Conservation (phyloP, 2,329 filamentous ascomycete genomes). For the Ceratocystis variospora region DNA sequence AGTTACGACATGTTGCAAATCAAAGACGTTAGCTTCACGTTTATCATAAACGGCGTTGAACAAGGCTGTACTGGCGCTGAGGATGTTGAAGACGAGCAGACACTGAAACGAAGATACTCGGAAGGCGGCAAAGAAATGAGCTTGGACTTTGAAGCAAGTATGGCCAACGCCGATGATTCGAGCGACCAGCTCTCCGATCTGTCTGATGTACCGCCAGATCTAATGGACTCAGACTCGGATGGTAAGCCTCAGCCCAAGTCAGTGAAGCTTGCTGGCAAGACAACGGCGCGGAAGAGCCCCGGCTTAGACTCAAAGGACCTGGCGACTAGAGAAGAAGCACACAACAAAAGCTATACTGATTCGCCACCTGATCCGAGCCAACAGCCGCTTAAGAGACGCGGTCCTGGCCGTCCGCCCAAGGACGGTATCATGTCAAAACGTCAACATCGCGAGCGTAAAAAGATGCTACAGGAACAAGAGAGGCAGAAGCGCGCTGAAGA, state of each 20-base stretch:
- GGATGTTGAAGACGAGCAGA: conserved; percentile 37
- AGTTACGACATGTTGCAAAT: conserved; percentile 58
- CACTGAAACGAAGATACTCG: conserved; percentile 36
- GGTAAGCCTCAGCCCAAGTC: conserved; percentile 14
- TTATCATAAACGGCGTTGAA: conserved; percentile 53
- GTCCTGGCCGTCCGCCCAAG: conserved; percentile 68
- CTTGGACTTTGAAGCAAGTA: conserved; percentile 54
- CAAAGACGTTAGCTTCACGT: conserved; percentile 53
- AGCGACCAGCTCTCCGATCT: conserved; percentile 37
- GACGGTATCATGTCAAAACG: conserved; percentile 74
- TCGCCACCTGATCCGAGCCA: conserved; percentile 28
- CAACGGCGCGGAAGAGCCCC: not conserved
- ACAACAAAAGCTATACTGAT: conserved; percentile 25
- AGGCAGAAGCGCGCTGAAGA: conserved; percentile 20
- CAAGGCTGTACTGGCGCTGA: conserved; percentile 45
- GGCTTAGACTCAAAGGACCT: not conserved
- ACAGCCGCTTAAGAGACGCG: conserved; percentile 40
- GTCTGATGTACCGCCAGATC: conserved; percentile 21
- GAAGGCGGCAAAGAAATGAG: conserved; percentile 57
- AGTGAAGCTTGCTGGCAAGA: conserved; percentile 13
- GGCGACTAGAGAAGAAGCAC: conserved; percentile 8
- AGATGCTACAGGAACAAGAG: conserved; percentile 31
- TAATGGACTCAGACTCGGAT: conserved; percentile 15
- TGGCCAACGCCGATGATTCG: conserved; percentile 42
- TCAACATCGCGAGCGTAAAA: conserved; percentile 51